These are phyloP conservation scores for Aureobasidium lini DNA, from an alignment of 2,329 filamentous ascomycete genomes.

Conservation along the genomic window DNA sequence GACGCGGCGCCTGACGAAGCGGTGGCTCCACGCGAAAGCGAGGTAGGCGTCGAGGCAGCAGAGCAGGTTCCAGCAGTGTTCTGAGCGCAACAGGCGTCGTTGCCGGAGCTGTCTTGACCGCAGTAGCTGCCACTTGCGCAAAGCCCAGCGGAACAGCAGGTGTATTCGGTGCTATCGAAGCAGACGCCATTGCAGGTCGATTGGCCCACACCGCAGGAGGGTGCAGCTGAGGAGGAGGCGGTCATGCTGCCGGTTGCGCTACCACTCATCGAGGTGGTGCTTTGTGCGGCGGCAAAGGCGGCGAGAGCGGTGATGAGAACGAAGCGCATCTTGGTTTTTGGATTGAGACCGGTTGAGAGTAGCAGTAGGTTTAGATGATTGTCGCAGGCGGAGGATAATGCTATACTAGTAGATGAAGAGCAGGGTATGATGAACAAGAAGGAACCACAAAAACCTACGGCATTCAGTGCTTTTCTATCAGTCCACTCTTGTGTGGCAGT, in stretches of 20 bases:
- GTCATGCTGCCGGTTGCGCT: constrained; percentile 10
- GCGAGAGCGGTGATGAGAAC: constrained; percentile 4
- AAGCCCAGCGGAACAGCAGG: constrained; percentile 8
- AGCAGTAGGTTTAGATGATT: background rate
- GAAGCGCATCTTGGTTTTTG: constrained; percentile 7
- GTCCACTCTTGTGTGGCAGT: background rate
- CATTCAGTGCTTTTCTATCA: background rate
- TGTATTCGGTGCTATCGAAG: constrained; percentile 2
- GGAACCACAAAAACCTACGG: background rate
- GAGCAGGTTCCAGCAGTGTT: constrained; percentile 13
- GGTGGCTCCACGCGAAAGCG: constrained; percentile 6
- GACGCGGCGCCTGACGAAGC: background rate
- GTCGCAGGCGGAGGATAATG: background rate
- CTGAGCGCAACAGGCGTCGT: constrained; percentile 12
- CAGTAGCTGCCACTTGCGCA: constrained; percentile 12
- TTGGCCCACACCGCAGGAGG: constrained; percentile 10
- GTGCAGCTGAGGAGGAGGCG: constrained; percentile 1
- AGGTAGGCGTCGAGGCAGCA: constrained; percentile 10
- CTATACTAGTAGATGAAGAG: background rate
- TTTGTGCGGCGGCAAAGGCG: constrained; percentile 6
- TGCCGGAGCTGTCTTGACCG: constrained; percentile 7
- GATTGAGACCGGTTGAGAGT: background rate
- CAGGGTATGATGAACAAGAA: background rate
- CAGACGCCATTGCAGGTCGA: constrained; percentile 12
- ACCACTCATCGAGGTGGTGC: background rate